Evolutionary conservation across 805 yeast species (phyloP), one percentile per base, ranked within the genome.

Genomic region (Wickerhamiella vanderwaltii): DNA sequence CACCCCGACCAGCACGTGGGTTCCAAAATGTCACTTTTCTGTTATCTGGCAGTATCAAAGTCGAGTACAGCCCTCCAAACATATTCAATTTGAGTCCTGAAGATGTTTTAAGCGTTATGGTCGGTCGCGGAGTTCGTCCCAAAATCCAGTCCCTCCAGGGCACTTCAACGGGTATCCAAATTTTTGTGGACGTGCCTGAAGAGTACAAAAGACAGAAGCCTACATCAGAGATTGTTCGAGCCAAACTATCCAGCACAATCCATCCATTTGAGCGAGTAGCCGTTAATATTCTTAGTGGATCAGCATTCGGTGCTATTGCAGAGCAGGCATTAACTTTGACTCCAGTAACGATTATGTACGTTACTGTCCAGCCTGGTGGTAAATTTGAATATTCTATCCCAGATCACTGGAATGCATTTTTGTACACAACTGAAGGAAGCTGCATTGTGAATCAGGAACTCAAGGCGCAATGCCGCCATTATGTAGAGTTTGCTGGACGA

Each of bases 381-480:
- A 12, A 12, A 13, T 16, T 51, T 11, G 44, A 37, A 19, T 26
- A 47, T 6, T 43, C 47, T 4, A 48, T 50, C 13, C 55, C 55
- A 29, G 31, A 46, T 11, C 53, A 44, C 18, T 58, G 55, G 52
- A 59, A 55, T 42, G 56, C 59, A 3, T 56, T 58, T 31, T 46
- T 54, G 7, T 56, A 53, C 35, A 48, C 51, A 19, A 43, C 55
- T 20, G 49, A 48, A 9, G 63, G 63, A 29, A 39, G 39, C 17
- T 44, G 48, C 16, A 34, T 41, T 17, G 35, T 50, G 19, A 49
- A 50, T 24, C 35, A 43, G 32, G 22, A 28, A 29, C 34, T 24
- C 35, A 23, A 35, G 30, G 35, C 26, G 2, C 31, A 30, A 4
- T 22, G 20, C 35, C 40, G 37, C 25, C 43, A 45, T 23, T 51